Evolutionary conservation across 805 yeast species (phyloP).

Genomic region (Candida tammaniensis): DNA sequence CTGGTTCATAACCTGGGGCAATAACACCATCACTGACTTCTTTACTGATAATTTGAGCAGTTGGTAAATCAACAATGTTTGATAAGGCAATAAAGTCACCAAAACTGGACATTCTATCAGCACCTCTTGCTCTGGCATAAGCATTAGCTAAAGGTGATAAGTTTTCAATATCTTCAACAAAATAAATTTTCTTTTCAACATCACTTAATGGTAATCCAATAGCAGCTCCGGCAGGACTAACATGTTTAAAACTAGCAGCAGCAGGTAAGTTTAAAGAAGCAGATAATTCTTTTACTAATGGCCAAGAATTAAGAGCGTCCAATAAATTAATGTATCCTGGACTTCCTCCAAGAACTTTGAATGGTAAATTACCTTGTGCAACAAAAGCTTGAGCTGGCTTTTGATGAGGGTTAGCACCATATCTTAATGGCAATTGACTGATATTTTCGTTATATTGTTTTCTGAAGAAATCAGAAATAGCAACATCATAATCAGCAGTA

Average conservation of each 20-base stretch:
- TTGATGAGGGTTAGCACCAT: constrained; percentile 99
- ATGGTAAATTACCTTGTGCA: constrained; percentile 82
- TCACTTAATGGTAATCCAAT: constrained; percentile 93
- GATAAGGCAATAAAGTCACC: constrained; percentile 98
- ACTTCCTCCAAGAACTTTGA: constrained; percentile 88
- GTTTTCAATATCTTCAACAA: constrained; percentile 91
- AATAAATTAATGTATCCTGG: constrained; percentile 97
- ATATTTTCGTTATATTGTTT: constrained; percentile 90
- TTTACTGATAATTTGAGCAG: constrained; percentile 94
- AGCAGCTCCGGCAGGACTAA: constrained; percentile 98
- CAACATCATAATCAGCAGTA: constrained; percentile 95
- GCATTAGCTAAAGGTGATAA: constrained; percentile 96
- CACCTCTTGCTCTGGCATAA: constrained; percentile 99
- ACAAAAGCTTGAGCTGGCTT: constrained; percentile 98
- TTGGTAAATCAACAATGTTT: constrained; percentile 92
- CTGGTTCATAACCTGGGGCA: constrained; percentile 95
- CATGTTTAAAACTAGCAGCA: constrained; percentile 98
- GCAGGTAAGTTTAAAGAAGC: constrained; percentile 95
- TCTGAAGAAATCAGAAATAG: constrained; percentile 95
- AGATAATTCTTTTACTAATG: constrained; percentile 92
- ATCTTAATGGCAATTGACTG: constrained; percentile 90
- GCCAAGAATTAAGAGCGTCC: constrained; percentile 98
- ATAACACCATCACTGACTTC: constrained; percentile 98
- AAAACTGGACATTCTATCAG: constrained; percentile 98
- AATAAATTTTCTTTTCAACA: constrained; percentile 90